Base-by-base conservation (phyloP, 202 grass and related monocot genomes). In the Brachypodium distachyon region DNA sequence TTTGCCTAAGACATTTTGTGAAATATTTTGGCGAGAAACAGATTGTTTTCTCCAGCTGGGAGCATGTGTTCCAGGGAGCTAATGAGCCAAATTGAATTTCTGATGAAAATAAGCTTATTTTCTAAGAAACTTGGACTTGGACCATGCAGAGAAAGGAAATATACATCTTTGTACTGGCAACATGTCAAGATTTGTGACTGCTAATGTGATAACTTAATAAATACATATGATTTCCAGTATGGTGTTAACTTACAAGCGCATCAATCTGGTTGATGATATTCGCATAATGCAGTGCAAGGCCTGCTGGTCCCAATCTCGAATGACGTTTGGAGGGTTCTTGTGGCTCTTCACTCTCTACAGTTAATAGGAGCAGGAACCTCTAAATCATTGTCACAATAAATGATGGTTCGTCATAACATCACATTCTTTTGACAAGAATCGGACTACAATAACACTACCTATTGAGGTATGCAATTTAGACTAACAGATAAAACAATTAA, bases 201-300 rank as follows among this genome's bases (percentile, higher is more conserved):
- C 17, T 65, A 55, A 38, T 63, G 21, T 63, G 67, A 81, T 84
- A n/a, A 49, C 12, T 33, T 44, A 34, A 28, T 71, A 81, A n/a
- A 72, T 57, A 33, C 29, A 48, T 37, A 66, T 65, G 27, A 66
- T 78, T 40, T 49, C 53, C 26, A 67, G 26, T 25, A 43, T 26
- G n/a, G 38, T 72, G 53, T 72, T 41, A 74, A 84, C 96, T 93
- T 92, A 99, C 92, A 65, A 99, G 81, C 75, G 86, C 93, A 72
- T 89, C 92, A 81, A 96, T 99, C 56, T 93, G 96, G 89, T 77
- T 85, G 77, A 93, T 89, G 68, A 89, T 85, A 89, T 87, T 99
- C 25, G 96, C 92, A 76, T 99, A 99, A 78, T 99, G 92, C 31
- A 99, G 64, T 2, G 96, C 92, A 79, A 99, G 92, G 74, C 96